Evolutionary conservation across 352 stramenopile species (phyloP), one percentile per base, ranked within the genome.

Genomic region (Phytophthora constricta): DNA sequence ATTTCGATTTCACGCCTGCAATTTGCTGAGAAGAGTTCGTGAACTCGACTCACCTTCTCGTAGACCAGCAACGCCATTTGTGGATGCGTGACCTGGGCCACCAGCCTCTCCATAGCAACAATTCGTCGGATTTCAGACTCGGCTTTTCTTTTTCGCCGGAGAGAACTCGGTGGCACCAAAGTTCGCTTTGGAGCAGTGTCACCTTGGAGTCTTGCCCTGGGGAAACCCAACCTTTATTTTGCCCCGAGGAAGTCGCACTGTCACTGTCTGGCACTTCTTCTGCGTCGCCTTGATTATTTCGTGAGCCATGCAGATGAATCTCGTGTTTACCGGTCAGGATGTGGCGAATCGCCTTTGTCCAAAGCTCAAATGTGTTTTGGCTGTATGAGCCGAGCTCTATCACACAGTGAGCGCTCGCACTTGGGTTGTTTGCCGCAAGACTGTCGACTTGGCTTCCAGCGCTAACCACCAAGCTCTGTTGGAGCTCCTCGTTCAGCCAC

Each of bases 61-160:
- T 96, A 96, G 41, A 96, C 87, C 3, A 96, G 68, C 27, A 96
- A 65, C n/a, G 87, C 87, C 87, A 96, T 96, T 10, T 81, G 66
- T 16, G 86, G 74, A 53, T 77, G 86, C 5, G 84, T 92, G 27
- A 96, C 86, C 71, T 96, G 86, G 9, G 72, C 69, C 7, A 96
- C 86, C 2, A 96, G 68, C 52, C 93, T 94, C 55, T 96, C 86
- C 87, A 96, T 96, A 2, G 87, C 87, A 17, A 93, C 62, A 55
- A 96, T 92, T 39, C 87, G 82, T 8, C 87, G 74, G 22, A 94
- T 77, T 65, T 96, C 87, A 10, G 86, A 94, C 58, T 94, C 84
- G 1, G 86, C 86, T 51, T 96, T 61, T 94, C 83, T 48, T 92
- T 91, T 39, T 96, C 87, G 0, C 76, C 86, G 4, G 82, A 87